Evolutionary conservation across 2,329 filamentous ascomycete genomes (phyloP).

Genomic region (Fusarium xyrophilum): DNA sequence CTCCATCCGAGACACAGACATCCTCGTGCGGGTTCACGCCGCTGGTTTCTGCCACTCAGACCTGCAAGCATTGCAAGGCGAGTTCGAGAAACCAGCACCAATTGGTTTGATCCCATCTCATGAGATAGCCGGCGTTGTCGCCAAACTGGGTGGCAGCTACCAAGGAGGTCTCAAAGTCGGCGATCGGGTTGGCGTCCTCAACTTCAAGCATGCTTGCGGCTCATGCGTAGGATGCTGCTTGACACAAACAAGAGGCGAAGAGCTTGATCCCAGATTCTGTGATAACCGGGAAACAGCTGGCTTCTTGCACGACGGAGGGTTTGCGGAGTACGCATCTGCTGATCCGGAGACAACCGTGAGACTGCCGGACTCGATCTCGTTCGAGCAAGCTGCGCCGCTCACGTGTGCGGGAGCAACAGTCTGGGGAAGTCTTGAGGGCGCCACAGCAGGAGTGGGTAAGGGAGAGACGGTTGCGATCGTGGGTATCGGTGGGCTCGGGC

Average conservation of each 20-base stretch:
- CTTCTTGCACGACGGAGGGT: conserved; percentile 6
- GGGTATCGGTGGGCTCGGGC: conserved; percentile 1
- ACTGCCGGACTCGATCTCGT: neutral
- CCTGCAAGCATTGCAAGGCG: conserved; percentile 7
- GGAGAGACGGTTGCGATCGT: neutral
- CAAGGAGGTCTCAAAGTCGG: neutral
- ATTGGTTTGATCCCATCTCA: conserved; percentile 12
- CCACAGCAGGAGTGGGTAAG: neutral
- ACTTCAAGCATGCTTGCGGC: conserved; percentile 9
- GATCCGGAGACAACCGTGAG: neutral
- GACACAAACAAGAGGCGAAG: neutral
- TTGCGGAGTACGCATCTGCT: conserved; percentile 5
- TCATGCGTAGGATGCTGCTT: conserved; percentile 7
- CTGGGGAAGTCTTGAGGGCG: conserved; percentile 4
- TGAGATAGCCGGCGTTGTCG: neutral
- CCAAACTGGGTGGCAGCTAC: neutral
- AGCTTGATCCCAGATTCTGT: conserved; percentile 8
- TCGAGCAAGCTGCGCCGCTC: conserved; percentile 2
- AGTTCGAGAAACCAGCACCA: conserved; percentile 12
- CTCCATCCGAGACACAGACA: neutral
- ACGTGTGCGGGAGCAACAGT: conserved; percentile 13
- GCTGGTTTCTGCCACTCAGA: conserved; percentile 18
- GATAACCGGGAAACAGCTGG: neutral
- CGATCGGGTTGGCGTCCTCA: conserved; percentile 6
- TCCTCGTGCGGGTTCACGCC: neutral